These are phyloP conservation scores for Pseudocercospora crystallina DNA, from an alignment of 2,329 filamentous ascomycete genomes.

Conservation along the genomic window DNA sequence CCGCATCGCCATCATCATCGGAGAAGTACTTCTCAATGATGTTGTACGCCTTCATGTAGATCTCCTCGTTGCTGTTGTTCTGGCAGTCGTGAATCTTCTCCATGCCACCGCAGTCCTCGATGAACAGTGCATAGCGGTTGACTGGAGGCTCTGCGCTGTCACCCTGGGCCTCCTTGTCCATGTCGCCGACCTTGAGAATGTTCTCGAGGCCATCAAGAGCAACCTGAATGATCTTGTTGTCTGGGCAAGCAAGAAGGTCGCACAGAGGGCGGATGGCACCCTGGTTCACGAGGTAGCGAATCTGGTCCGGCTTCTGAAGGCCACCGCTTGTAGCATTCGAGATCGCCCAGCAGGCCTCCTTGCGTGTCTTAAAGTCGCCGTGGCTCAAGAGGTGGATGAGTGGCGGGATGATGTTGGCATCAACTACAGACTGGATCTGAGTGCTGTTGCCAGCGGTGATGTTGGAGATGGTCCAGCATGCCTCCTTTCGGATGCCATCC, in stretches of 20 bases:
- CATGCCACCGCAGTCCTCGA: conserved; percentile 98
- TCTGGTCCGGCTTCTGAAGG: conserved; percentile 98
- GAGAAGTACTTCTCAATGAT: conserved; percentile 99
- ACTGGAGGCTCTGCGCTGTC: conserved; percentile 71
- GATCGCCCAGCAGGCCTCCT: conserved; percentile 99
- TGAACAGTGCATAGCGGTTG: conserved; percentile 96
- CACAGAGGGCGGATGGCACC: conserved; percentile 98
- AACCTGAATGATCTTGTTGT: conserved; percentile 99
- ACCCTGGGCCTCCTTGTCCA: conserved; percentile 89
- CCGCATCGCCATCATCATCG: conserved; percentile 84
- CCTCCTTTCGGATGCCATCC: conserved; percentile 98
- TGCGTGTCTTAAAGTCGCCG: conserved; percentile 97
- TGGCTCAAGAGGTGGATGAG: conserved; percentile 95
- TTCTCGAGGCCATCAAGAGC: conserved; percentile 97
- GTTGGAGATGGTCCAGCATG: conserved; percentile 99
- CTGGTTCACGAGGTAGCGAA: conserved; percentile 87
- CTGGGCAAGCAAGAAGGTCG: conserved; percentile 90
- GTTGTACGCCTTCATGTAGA: conserved; percentile 99
- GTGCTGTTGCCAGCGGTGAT: conserved; percentile 97
- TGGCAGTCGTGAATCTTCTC: conserved; percentile 99
- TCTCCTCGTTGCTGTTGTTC: conserved; percentile 99
- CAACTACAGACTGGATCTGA: conserved; percentile 95
- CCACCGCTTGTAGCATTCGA: conserved; percentile 97
- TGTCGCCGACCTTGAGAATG: conserved; percentile 97
- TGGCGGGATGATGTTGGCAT: conserved; percentile 94